Percentiles rank a stretch among this genome's conserved stretches.
Conservation (phyloP, 164 flowering plant genomes). For the Liriodendron chinense region DNA sequence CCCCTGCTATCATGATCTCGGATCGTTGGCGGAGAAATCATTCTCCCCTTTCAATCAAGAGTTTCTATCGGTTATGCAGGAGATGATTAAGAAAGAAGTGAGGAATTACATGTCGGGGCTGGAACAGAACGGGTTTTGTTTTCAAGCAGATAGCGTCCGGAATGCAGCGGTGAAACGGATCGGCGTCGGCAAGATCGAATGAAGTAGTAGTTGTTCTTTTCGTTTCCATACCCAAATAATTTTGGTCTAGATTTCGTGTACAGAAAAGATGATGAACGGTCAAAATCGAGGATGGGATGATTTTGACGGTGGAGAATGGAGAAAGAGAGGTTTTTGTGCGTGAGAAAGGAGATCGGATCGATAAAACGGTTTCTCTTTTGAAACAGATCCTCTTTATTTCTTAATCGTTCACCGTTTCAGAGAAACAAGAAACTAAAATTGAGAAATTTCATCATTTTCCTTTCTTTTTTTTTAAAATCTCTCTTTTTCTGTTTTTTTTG, state of each 20-base stretch:
- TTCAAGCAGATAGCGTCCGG: constrained; percentile 44
- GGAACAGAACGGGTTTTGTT: constrained; percentile 36
- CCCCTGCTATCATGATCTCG: background rate
- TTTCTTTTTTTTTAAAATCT: too few relatives aligned
- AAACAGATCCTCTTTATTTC: background rate
- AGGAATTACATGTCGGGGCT: constrained; percentile 71
- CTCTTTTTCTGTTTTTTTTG: too few relatives aligned
- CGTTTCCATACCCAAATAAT: constrained; percentile 20
- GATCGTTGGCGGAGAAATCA: constrained; percentile 21
- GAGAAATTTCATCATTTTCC: background rate
- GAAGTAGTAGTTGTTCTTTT: constrained; percentile 13
- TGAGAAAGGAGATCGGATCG: background rate
- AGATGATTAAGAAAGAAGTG: constrained; percentile 84
- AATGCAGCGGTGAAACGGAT: constrained; percentile 66
- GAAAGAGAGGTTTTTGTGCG: background rate
- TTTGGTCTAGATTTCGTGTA: constrained; percentile 22
- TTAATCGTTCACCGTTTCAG: background rate
- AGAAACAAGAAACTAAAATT: background rate
- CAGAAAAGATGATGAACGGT: constrained; percentile 17
- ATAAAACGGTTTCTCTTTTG: background rate
- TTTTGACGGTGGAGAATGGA: background rate
- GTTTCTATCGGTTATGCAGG: constrained; percentile 73
- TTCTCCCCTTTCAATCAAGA: constrained; percentile 44
- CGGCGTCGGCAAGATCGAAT: constrained; percentile 59
- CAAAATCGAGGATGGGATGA: background rate